Evolutionary conservation across 768 basidiomycete genomes (phyloP).

Genomic region (Mycena galopus): DNA sequence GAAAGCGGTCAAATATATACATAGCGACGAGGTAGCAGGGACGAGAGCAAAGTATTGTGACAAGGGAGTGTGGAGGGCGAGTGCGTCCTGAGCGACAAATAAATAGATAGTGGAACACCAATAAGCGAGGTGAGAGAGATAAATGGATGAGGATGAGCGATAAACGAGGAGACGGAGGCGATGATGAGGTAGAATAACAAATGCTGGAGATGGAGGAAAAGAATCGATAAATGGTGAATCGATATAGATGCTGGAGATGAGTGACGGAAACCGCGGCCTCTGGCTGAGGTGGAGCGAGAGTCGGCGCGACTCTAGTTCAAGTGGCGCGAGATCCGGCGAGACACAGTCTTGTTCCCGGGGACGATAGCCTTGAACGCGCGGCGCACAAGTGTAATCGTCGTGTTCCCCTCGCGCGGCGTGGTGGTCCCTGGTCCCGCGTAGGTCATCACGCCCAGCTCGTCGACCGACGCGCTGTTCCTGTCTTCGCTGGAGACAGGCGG

Average conservation of each 20-base stretch:
- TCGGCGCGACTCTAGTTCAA: slow-evolving; percentile 31
- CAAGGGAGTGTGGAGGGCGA: slow-evolving; percentile 28
- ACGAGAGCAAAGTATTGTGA: slow-evolving; percentile 22
- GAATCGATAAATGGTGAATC: background rate
- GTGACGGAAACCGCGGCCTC: background rate
- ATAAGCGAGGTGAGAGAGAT: background rate
- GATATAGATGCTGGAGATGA: background rate
- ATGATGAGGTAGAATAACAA: background rate
- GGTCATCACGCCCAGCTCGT: slow-evolving; percentile 74
- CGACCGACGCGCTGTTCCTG: slow-evolving; percentile 62
- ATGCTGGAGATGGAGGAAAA: background rate
- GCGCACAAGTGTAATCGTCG: slow-evolving; percentile 69
- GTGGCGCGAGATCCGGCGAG: slow-evolving; percentile 62
- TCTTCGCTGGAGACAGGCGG: slow-evolving; percentile 78
- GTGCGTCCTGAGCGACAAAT: slow-evolving; percentile 14
- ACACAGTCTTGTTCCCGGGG: slow-evolving; percentile 71
- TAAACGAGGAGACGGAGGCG: too few species aligned
- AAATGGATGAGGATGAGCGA: background rate
- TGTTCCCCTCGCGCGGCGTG: slow-evolving; percentile 57
- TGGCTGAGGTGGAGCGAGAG: background rate
- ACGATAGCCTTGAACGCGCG: slow-evolving; percentile 85
- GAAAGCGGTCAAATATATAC: slow-evolving; percentile 29
- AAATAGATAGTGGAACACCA: background rate
- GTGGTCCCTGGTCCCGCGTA: slow-evolving; percentile 45
- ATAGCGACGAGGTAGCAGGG: slow-evolving; percentile 26